Conservation (phyloP, 805 yeast genomes). For the Saccharomycopsis fodiens region DNA sequence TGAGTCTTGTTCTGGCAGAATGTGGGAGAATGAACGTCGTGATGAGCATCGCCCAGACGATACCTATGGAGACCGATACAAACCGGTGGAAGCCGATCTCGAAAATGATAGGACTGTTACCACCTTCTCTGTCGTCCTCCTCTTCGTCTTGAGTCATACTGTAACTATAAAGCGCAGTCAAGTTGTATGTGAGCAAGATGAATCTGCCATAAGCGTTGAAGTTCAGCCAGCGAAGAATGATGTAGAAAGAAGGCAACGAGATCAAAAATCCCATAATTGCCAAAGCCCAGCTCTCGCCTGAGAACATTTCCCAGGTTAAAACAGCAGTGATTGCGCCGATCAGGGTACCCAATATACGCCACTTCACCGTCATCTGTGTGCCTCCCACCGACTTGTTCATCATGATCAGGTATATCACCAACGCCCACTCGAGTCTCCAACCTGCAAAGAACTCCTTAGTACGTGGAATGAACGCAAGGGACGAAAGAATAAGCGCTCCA, state of each 20-base stretch:
- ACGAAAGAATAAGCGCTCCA: conserved; percentile 60
- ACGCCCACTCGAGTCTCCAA: conserved; percentile 82
- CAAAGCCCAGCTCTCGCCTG: conserved; percentile 46
- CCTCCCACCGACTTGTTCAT: conserved; percentile 85
- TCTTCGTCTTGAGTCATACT: conserved; percentile 53
- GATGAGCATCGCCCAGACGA: conserved; percentile 67
- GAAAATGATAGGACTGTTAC: conserved; percentile 55
- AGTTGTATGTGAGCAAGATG: conserved; percentile 65
- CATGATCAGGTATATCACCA: conserved; percentile 74
- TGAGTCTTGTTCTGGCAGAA: conserved; percentile 64
- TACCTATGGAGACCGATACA: conserved; percentile 63
- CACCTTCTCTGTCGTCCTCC: conserved; percentile 56
- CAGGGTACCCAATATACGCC: conserved; percentile 69
- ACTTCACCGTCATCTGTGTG: conserved; percentile 68
- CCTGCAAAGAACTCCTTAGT: conserved; percentile 47
- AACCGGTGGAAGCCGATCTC: conserved; percentile 78
- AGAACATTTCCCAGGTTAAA: conserved; percentile 48
- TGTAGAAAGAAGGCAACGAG: conserved; percentile 36
- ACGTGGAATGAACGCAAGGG: conserved; percentile 56
- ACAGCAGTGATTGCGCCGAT: conserved; percentile 62
- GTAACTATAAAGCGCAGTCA: conserved; percentile 71
- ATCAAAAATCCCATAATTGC: conserved; percentile 38
- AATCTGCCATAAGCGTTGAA: conserved; percentile 60
- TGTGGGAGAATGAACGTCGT: conserved; percentile 63
- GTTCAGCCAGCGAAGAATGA: conserved; percentile 61